Conservation (phyloP, 257 asterid genomes). For the Capsicum baccatum region DNA sequence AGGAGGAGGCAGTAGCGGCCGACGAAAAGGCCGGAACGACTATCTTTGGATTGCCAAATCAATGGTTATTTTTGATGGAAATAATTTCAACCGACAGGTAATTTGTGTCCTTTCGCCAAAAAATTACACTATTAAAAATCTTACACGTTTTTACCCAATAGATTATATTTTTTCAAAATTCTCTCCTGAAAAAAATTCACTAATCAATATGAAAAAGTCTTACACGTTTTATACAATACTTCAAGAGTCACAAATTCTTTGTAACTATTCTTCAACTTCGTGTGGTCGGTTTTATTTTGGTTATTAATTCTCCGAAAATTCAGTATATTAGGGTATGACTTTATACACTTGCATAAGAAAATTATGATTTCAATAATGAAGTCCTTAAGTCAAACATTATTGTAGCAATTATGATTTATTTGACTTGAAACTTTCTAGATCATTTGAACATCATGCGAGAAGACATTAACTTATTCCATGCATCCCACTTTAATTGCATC, state of each 20-base stretch:
- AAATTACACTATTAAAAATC: not conserved
- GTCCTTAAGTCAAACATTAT: not conserved
- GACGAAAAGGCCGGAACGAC: too few species aligned
- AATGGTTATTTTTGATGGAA: too few species aligned
- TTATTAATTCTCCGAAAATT: not conserved
- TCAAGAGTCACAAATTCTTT: too few species aligned
- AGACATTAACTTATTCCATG: not conserved
- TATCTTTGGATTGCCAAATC: too few species aligned
- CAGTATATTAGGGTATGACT: not conserved
- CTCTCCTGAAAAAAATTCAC: not conserved
- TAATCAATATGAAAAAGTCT: not conserved
- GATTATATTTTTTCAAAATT: not conserved
- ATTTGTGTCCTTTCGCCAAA: not conserved
- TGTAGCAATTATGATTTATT: not conserved
- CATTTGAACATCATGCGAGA: not conserved
- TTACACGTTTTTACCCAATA: too few species aligned
- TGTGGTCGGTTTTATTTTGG: too few species aligned
- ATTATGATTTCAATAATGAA: not conserved
- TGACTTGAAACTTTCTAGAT: conserved; percentile 21
- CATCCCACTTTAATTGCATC: too few species aligned
- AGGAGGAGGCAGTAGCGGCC: too few species aligned
- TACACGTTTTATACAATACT: not conserved
- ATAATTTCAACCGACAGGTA: too few species aligned
- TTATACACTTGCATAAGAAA: not conserved
- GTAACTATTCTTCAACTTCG: too few species aligned